Evolutionary conservation across 345 rosid genomes (phyloP).

Genomic region (Gossypium sturtianum): DNA sequence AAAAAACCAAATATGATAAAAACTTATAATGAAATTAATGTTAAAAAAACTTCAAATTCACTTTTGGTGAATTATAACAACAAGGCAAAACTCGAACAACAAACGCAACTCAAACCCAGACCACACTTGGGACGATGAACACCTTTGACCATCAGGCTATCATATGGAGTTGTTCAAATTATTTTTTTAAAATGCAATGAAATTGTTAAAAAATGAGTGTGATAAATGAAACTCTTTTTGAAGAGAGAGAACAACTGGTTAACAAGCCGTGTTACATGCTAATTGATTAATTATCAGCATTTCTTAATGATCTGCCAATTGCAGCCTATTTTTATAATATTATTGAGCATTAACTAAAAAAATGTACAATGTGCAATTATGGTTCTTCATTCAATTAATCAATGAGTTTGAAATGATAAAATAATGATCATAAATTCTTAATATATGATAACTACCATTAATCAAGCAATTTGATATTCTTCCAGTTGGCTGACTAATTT

Average conservation of each 20-base stretch:
- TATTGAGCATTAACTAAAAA: neutral
- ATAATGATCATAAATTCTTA: neutral
- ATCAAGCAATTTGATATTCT: neutral
- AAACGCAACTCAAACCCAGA: no score
- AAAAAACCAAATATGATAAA: no score
- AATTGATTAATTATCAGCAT: neutral
- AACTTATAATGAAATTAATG: no score
- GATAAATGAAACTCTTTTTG: neutral
- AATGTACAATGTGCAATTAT: neutral
- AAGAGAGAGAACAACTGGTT: neutral
- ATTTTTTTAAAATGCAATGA: no score
- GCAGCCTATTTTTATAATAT: neutral
- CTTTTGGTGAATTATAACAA: no score
- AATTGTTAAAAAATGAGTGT: no score
- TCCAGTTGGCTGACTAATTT: neutral
- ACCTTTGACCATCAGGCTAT: no score
- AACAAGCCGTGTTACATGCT: neutral
- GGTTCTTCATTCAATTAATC: conserved; percentile 15
- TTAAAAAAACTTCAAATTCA: no score
- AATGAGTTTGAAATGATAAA: conserved; percentile 7
- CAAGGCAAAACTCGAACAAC: no score
- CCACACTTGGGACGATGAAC: rapidly evolving
- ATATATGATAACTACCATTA: neutral
- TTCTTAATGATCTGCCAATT: neutral
- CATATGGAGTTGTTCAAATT: no score